Evolutionary conservation across 371 early-diverging fungal species (phyloP).

Genomic region (Chytridium lagenaria): DNA sequence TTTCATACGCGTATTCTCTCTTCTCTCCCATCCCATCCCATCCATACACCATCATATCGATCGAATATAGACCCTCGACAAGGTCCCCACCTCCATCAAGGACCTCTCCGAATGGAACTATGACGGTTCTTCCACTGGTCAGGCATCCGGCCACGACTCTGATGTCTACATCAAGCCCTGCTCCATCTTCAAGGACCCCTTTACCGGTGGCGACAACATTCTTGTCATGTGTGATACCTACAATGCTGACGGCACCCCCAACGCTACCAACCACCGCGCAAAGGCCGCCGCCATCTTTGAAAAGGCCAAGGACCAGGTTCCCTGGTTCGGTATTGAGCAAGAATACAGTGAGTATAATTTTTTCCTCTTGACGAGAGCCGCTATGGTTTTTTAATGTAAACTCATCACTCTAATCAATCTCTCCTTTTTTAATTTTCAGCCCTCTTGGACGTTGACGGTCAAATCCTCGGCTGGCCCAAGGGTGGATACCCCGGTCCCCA

Average conservation of each 20-base stretch:
- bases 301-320: slow-evolving; percentile 50
- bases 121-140: slow-evolving; percentile 69
- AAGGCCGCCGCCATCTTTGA: slow-evolving; percentile 54
- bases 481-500: slow-evolving; percentile 68
- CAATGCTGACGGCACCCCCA: slow-evolving; percentile 63
- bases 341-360: slow-evolving; percentile 49
- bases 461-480: slow-evolving; percentile 63
- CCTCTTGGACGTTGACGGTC: slow-evolving; percentile 57
- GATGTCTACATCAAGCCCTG: slow-evolving; percentile 65
- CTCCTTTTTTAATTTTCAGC: slow-evolving; percentile 8
- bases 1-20: no score
- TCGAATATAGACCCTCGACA: slow-evolving; percentile 47
- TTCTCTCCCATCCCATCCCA: no score
- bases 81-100: slow-evolving; percentile 46
- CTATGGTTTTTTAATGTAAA: no score
- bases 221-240: slow-evolving; percentile 64
- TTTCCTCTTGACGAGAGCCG: no score
- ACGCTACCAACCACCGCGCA: slow-evolving; percentile 62
- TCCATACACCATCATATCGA: no score
- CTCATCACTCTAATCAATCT: background rate
- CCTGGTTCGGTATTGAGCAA: slow-evolving; percentile 72
- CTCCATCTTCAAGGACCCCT: slow-evolving; percentile 65
- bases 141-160: slow-evolving; percentile 67
- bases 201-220: slow-evolving; percentile 69
- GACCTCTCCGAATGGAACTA: slow-evolving; percentile 69